Base-by-base conservation (phyloP, 73 alveolate species). In the Paramecium octaurelia region DNA sequence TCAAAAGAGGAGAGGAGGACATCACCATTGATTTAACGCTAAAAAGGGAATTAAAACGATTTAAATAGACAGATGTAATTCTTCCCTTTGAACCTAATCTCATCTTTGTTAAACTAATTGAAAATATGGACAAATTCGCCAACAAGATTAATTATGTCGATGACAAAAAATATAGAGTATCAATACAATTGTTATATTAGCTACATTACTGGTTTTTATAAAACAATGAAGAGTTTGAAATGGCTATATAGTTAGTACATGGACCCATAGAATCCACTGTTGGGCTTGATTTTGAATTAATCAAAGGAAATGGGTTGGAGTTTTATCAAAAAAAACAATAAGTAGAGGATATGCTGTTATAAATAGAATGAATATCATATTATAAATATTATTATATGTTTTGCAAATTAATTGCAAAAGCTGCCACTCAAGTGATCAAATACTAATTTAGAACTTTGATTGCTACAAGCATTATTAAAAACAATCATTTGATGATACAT, bases 1-100 rank as follows among this genome's bases (percentile, higher is more conserved):
- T 80, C 73, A 80, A 46, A 23, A 80, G 91, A 80, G 91, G 91
- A 12, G 91, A 80, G 5, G 43, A 80, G 11, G 73, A 80, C 16
- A 43, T 38, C 2, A 9, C 54, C 10, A 80, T 31, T 6, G 70
- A 80, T 18, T 8, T 36, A 18, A 23, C 46, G 11, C 8, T 24
- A 80, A 46, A 23, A 14, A n/a, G 91, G n/a, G 36, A 44, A 12
- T 14, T 80, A 10, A 80, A 80, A 20, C 44, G 46, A 20, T 80
- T 18, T 21, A 20, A 12, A 80, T 46, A 16, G 9, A 44, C 91
- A 80, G 73, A 46, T 20, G 29, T 80, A 8, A 10, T 8, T 10
- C 27, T 80, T 3, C 91, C 91, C 12, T 23, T 44, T 23, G 35
- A 40, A 44, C 76, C 76, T 18, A 24, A 46, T 31, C 16, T 11